phyloP scores from a whole-genome alignment of 2,329 filamentous ascomycete genomes.

The Beauveria brongniartii region DNA sequence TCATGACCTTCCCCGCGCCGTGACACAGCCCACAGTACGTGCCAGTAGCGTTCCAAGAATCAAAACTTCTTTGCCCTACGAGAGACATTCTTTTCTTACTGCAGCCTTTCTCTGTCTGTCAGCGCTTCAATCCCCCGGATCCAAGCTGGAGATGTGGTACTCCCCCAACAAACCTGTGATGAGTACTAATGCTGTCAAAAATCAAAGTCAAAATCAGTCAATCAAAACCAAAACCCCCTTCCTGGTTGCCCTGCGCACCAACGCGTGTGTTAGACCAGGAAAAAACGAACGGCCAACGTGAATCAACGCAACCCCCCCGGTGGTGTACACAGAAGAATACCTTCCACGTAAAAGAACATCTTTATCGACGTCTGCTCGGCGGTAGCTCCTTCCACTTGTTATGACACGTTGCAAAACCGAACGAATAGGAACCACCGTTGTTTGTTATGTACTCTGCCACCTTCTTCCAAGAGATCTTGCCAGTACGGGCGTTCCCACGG shows the following conservation, averaged over 20 bases:
- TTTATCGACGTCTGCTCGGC: not conserved
- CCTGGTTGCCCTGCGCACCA: not conserved
- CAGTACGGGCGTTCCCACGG: slow-evolving; percentile 20
- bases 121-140: not conserved
- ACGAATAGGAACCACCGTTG: slow-evolving; percentile 48
- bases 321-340: not conserved
- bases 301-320: not conserved
- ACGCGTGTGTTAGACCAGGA: not conserved
- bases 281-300: not conserved
- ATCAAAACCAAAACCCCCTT: not conserved
- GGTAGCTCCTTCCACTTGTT: slow-evolving; percentile 46
- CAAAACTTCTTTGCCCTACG: not conserved
- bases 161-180: not conserved
- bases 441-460: slow-evolving; percentile 45
- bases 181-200: not conserved
- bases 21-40: not conserved
- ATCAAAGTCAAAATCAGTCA: not conserved
- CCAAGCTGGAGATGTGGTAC: not conserved
- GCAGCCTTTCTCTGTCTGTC: not conserved
- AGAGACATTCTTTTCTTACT: not conserved
- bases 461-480: slow-evolving; percentile 47
- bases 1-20: not conserved
- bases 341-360: not conserved
- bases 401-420: slow-evolving; percentile 50
- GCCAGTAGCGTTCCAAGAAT: not conserved